phyloP scores from a whole-genome alignment of 768 basidiomycete species.

The Trametes villosa region DNA sequence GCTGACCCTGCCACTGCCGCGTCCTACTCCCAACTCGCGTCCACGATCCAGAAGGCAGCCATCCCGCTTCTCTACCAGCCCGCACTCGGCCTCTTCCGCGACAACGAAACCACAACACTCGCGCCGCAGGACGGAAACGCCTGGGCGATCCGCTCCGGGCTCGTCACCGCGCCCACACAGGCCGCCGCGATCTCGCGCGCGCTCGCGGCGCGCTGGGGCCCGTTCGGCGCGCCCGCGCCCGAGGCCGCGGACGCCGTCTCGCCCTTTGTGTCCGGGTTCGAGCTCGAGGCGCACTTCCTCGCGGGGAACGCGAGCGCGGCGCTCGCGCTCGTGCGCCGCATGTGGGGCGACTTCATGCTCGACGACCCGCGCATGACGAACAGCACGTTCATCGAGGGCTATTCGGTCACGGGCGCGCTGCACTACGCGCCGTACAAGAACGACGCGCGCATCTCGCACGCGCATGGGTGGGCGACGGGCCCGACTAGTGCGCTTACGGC shows the following conservation, averaged over 20 bases:
- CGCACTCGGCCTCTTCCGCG: conserved; percentile 21
- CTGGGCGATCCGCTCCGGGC: conserved; percentile 24
- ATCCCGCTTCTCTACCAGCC: conserved; percentile 22
- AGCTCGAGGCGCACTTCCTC: conserved; percentile 24
- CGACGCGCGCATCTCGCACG: conserved; percentile 24
- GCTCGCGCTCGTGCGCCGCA: conserved; percentile 20
- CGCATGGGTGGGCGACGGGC: conserved; percentile 23
- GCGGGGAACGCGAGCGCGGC: conserved; percentile 19
- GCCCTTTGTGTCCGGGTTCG: conserved; percentile 24
- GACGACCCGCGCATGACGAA: conserved; percentile 27
- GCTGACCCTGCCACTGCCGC: conserved; percentile 4
- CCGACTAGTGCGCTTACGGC: conserved; percentile 24
- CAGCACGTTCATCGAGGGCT: conserved; percentile 28
- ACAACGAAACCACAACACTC: conserved; percentile 26
- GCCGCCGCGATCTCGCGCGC: conserved; percentile 13
- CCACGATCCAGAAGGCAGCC: conserved; percentile 16
- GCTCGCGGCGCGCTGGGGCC: conserved; percentile 18
- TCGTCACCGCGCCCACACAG: conserved; percentile 12
- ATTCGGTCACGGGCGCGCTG: conserved; percentile 17
- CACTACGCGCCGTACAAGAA: conserved; percentile 24
- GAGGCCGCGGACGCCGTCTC: conserved; percentile 24
- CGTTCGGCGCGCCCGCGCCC: conserved; percentile 23
- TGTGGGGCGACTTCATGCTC: conserved; percentile 27
- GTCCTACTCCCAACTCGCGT: conserved; percentile 2
- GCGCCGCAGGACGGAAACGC: conserved; percentile 27